Base-by-base conservation (phyloP, 352 stramenopile genomes). In the Globisporangium megalacanthum region DNA sequence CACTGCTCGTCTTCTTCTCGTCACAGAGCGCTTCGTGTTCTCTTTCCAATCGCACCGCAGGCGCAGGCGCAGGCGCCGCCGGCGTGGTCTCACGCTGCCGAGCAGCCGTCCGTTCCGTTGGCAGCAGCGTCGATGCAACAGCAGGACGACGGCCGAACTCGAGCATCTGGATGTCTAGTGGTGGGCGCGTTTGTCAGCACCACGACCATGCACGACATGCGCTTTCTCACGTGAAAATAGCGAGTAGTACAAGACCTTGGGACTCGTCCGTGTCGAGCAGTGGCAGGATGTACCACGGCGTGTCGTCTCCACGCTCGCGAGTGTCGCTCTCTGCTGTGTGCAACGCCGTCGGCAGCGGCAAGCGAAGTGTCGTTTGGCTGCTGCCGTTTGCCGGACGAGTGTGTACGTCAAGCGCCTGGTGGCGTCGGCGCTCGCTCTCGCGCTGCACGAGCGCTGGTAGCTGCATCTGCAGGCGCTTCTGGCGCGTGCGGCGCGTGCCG, bases 231-330 rank as follows among this genome's bases (percentile, higher is more conserved):
- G 25, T 29, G 25, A 29, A 29, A 1, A 29, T 29, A 29, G 25
- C 25, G 25, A 29, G 25, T 29, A 29, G 25, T 29, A 29, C 25
- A 4, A 33, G 15, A 82, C 76, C 76, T 67, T 82, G 72, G 14
- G 76, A 86, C 61, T 86, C 69, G 25, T 79, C 65, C 17, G 66
- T 60, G 37, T 77, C 68, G 44, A 67, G 50, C 6, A 80, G 58
- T 33, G 72, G 54, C 31, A 81, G 41, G 57, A 86, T 86, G 60
- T 86, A 86, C 73, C 76, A 86, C n/a, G 74, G 73, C 13, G 64
- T 77, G 0, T 58, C 13, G 8, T 47, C 17, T 19, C 19, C 11
- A 10, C 58, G 56, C n/a, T 68, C 62, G 6, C 33, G 49, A 9
- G 25, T 49, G 49, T 29, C 56, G 39, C 64, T 10, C 58, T 47